Conservation (phyloP, 305 asterid species). For the Andrographis paniculata region DNA sequence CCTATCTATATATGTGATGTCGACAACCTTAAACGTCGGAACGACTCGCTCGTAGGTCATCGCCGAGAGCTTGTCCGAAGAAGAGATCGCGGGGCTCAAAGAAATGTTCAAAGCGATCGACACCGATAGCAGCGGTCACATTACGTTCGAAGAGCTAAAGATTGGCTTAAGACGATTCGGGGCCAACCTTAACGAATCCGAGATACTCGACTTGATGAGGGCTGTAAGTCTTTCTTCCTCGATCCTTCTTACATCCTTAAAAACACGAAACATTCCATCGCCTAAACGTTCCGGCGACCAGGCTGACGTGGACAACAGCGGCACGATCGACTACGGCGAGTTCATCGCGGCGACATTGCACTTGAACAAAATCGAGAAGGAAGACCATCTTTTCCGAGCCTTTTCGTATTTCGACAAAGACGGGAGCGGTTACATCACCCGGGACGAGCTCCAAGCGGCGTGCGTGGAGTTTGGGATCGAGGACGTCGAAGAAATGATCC, state of each 20-base stretch:
- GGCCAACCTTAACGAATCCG: slow-evolving; percentile 67
- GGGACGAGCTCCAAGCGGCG: slow-evolving; percentile 51
- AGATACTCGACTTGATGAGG: slow-evolving; percentile 56
- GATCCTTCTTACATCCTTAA: too few species aligned
- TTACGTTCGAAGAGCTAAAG: slow-evolving; percentile 76
- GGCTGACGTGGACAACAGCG: slow-evolving; percentile 74
- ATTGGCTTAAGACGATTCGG: slow-evolving; percentile 60
- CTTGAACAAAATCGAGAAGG: slow-evolving; percentile 48
- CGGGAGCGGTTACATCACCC: slow-evolving; percentile 59
- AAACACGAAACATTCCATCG: slow-evolving; percentile 4
- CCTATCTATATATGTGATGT: not conserved
- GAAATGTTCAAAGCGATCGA: slow-evolving; percentile 50
- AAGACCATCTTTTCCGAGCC: slow-evolving; percentile 47
- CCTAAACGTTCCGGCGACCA: slow-evolving; percentile 16
- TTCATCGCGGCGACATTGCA: slow-evolving; percentile 76
- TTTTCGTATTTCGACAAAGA: slow-evolving; percentile 63
- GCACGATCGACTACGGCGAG: slow-evolving; percentile 79
- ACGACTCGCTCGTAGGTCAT: slow-evolving; percentile 37
- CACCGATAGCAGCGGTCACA: slow-evolving; percentile 25
- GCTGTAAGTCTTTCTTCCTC: slow-evolving; percentile 42
- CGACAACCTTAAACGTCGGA: not conserved
- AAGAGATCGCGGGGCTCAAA: slow-evolving; percentile 66
- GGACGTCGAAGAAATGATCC: slow-evolving; percentile 34
- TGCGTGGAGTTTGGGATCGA: slow-evolving; percentile 48
- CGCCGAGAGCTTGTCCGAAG: slow-evolving; percentile 68